Evolutionary conservation across 352 stramenopile genomes (phyloP), one percentile per base, ranked within the genome.

Genomic region (Aphanomyces euteiches): DNA sequence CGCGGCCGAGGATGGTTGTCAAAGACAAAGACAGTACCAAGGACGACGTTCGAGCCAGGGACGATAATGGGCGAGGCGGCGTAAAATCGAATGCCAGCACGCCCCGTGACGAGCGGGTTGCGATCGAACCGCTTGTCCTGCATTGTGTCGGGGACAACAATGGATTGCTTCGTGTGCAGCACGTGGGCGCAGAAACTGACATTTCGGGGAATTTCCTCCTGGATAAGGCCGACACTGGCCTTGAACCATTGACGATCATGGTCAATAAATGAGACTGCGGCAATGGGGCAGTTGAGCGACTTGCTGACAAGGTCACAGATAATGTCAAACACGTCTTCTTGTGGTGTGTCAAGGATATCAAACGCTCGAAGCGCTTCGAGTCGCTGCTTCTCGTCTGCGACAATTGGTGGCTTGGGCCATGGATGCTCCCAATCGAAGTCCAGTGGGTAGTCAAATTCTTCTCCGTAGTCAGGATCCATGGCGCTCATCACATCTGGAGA

Each of bases 1-100:
- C 53, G 64, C 19, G 21, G 64, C 17, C 87, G 83, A 45, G 87
- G 87, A 67, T 93, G 84, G 54, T 84, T 95, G 74, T 95, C 87
- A 41, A 93, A 93, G 64, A 95, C 87, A 64, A 93, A 95, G 47
- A 95, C 85, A 43, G 87, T 93, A 10, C 87, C 87, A 4, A 95
- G 77, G 47, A 92, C 77, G 73, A 92, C 83, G n/a, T 85, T 85
- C 5, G 83, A 87, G 5, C 83, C 81, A 43, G 84, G 92, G n/a
- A 15, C 17, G 3, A 70, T 19, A 41, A 70, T 70, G 4, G 64
- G 64, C 37, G 64, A 34, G 4, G 43, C 64, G 15, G 64, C 64
- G 40, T 70, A 70, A 41, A 70, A 70, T 3, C 64, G 64, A 34
- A 70, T 56, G 54, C 64, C 54, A 21, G 64, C 64, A 28, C 43